Percentiles rank a stretch among this genome's conserved stretches.
Evolutionary conservation across 768 basidiomycete species (phyloP).

Genomic region (Mrakia frigida): DNA sequence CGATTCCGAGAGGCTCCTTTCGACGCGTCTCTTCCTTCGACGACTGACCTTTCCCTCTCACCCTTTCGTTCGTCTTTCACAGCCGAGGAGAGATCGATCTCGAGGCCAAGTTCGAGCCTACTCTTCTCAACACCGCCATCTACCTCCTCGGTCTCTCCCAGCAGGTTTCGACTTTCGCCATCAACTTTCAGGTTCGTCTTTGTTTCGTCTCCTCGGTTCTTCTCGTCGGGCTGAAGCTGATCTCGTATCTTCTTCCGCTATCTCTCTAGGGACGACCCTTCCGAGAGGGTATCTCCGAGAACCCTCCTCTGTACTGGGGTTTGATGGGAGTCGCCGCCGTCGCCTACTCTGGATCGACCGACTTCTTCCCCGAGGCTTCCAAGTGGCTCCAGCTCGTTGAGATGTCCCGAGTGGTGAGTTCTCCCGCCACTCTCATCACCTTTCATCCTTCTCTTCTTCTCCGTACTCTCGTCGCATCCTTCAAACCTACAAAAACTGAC

Average conservation of each 20-base stretch:
- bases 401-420: slow-evolving; percentile 68
- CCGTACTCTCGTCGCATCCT: too few relatives aligned
- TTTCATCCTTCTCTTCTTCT: not conserved
- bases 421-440: not conserved
- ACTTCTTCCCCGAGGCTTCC: slow-evolving; percentile 91
- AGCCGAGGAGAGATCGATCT: slow-evolving; percentile 75
- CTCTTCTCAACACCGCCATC: slow-evolving; percentile 90
- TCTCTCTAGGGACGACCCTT: slow-evolving; percentile 76
- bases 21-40: not conserved
- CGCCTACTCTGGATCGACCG: slow-evolving; percentile 87
- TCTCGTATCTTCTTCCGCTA: not conserved
- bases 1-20: not conserved
- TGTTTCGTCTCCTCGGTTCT: not conserved
- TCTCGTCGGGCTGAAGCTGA: not conserved
- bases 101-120: slow-evolving; percentile 94
- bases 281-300: slow-evolving; percentile 96
- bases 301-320: slow-evolving; percentile 86
- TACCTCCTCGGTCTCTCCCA: slow-evolving; percentile 92
- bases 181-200: slow-evolving; percentile 79
- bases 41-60: not conserved
- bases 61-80: not conserved
- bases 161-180: slow-evolving; percentile 96
- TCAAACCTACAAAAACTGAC: slow-evolving; percentile 6
- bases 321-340: slow-evolving; percentile 77
- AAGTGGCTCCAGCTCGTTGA: slow-evolving; percentile 95